Conservation (phyloP, 2,329 filamentous ascomycete species). For the Exophiala sp. region DNA sequence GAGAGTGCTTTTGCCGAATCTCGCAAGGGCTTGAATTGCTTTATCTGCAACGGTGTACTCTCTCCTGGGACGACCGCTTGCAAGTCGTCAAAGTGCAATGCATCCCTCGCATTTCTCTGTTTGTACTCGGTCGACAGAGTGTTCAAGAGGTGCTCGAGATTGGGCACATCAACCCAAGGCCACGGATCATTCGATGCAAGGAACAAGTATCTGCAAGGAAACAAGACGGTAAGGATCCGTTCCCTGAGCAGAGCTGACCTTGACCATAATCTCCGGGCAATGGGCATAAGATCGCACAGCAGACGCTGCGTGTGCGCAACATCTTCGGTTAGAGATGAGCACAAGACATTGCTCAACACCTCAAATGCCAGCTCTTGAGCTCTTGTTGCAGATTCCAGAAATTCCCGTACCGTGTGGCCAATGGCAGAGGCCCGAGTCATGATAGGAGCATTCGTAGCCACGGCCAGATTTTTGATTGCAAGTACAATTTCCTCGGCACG, state of each 20-base stretch:
- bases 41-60: constrained; percentile 34
- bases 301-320: constrained; percentile 56
- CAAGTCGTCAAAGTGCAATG: constrained; percentile 73
- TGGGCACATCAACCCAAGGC: constrained; percentile 31
- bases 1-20: constrained; percentile 35
- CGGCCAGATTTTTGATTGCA: constrained; percentile 21
- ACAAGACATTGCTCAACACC: constrained; percentile 65
- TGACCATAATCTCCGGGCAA: constrained; percentile 71
- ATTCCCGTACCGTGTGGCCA: constrained; percentile 14
- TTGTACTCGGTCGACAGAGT: constrained; percentile 72
- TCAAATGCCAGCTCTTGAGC: constrained; percentile 68
- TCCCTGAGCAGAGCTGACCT: constrained; percentile 63
- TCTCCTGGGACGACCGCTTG: constrained; percentile 43
- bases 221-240: constrained; percentile 68
- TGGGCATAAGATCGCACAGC: constrained; percentile 58
- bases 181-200: constrained; percentile 38
- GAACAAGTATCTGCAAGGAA: constrained; percentile 58
- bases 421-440: constrained; percentile 20
- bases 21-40: constrained; percentile 35
- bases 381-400: constrained; percentile 12
- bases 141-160: constrained; percentile 10
- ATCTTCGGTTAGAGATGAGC: constrained; percentile 62
- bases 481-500: constrained; percentile 22
- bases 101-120: constrained; percentile 61
- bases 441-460: constrained; percentile 22